Conservation (phyloP, 2,329 filamentous ascomycete species). For the Fusarium sulawesiense region DNA sequence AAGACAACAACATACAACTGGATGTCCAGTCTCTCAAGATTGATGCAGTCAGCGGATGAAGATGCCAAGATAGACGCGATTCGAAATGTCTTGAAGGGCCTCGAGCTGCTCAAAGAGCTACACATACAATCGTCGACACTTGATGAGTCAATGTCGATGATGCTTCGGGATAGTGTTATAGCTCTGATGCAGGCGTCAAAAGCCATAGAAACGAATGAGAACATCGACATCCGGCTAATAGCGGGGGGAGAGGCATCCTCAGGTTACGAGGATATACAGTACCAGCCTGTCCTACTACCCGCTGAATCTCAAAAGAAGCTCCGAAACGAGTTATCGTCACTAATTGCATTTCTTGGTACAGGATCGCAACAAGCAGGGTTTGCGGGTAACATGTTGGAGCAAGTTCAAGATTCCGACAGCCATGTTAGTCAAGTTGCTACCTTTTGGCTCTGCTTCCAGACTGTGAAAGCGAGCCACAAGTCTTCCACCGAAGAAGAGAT, state of each 20-base stretch:
- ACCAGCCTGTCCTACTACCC: slow-evolving; percentile 70
- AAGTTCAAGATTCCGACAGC: slow-evolving; percentile 64
- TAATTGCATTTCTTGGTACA: slow-evolving; percentile 67
- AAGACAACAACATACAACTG: slow-evolving; percentile 82
- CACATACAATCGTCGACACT: slow-evolving; percentile 74
- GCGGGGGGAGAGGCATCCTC: slow-evolving; percentile 27
- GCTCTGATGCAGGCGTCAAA: slow-evolving; percentile 48
- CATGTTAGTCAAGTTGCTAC: slow-evolving; percentile 73
- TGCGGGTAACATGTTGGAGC: slow-evolving; percentile 72
- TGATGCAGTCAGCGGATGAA: slow-evolving; percentile 88
- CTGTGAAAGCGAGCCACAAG: slow-evolving; percentile 69
- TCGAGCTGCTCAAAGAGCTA: slow-evolving; percentile 72
- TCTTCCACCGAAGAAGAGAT: slow-evolving; percentile 69
- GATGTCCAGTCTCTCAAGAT: slow-evolving; percentile 81
- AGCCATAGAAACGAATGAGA: slow-evolving; percentile 16
- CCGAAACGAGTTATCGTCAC: slow-evolving; percentile 64
- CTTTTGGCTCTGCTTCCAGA: slow-evolving; percentile 83
- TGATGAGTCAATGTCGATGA: slow-evolving; percentile 73
- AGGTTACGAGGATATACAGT: slow-evolving; percentile 50
- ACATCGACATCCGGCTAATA: slow-evolving; percentile 47
- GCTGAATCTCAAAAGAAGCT: slow-evolving; percentile 75
- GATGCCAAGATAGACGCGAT: slow-evolving; percentile 78
- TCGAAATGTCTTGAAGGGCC: slow-evolving; percentile 79
- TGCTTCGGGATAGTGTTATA: slow-evolving; percentile 80
- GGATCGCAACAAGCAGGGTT: slow-evolving; percentile 71